These are phyloP conservation scores for Scheffersomyces ergatensis DNA, from an alignment of 805 yeast species.

Conservation along the genomic window DNA sequence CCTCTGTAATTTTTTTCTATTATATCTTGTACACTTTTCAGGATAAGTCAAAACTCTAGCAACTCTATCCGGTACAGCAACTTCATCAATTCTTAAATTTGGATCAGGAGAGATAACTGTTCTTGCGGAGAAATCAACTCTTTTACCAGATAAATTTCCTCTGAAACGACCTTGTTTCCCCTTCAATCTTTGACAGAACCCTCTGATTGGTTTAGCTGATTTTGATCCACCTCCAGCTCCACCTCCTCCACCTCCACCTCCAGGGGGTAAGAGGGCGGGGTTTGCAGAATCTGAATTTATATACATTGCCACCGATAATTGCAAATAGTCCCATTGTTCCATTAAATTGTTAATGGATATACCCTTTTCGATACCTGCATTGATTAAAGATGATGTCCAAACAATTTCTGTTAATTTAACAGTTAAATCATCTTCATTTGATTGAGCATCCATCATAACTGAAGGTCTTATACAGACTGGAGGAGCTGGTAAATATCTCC, in stretches of 20 bases:
- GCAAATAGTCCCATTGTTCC: conserved; percentile 99
- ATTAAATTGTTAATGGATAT: conserved; percentile 87
- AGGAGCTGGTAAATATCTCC: conserved; percentile 98
- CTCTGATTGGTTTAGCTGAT: conserved; percentile 77
- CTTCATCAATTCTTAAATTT: conserved; percentile 89
- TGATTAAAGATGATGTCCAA: conserved; percentile 91
- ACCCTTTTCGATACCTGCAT: conserved; percentile 94
- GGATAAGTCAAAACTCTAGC: conserved; percentile 96
- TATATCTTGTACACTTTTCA: conserved; percentile 88
- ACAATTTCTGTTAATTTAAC: conserved; percentile 95
- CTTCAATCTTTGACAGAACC: conserved; percentile 93
- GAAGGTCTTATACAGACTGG: conserved; percentile 99
- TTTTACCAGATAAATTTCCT: conserved; percentile 96
- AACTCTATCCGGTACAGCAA: conserved; percentile 96
- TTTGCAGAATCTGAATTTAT: conserved; percentile 93
- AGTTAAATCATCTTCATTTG: conserved; percentile 96
- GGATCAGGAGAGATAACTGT: conserved; percentile 99
- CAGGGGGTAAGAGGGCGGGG: conserved; percentile 73
- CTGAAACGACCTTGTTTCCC: conserved; percentile 99
- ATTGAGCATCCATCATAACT: conserved; percentile 86
- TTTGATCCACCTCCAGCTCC: conserved; percentile 45
- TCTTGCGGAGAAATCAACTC: conserved; percentile 98
- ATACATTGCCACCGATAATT: conserved; percentile 93
- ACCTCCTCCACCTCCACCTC: conserved; percentile 54
- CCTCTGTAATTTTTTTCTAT: conserved; percentile 70